Evolutionary conservation across 352 stramenopile genomes (phyloP).

Genomic region (Phytophthora litchii): DNA sequence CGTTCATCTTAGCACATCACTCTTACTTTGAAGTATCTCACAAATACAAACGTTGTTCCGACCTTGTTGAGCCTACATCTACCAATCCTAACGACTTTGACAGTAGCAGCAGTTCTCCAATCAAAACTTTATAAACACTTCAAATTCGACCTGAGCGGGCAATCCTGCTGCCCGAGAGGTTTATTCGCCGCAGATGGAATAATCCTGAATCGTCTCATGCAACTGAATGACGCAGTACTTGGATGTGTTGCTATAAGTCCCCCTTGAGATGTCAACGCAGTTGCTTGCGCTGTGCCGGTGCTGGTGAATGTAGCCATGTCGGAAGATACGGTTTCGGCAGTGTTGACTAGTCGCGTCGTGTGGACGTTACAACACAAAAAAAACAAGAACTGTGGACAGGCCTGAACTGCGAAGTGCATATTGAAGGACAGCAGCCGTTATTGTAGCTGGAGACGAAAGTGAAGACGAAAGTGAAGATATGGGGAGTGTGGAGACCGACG

Average conservation of each 20-base stretch:
- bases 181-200: too few relatives aligned
- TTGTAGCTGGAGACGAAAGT: not conserved
- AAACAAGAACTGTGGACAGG: constrained; percentile 1
- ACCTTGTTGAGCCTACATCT: too few relatives aligned
- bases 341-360: constrained; percentile 6
- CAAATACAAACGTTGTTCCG: too few relatives aligned
- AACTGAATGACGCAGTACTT: too few relatives aligned
- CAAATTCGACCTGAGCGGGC: too few relatives aligned
- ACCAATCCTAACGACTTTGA: too few relatives aligned
- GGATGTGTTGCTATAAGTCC: too few relatives aligned
- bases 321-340: constrained; percentile 17
- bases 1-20: too few relatives aligned
- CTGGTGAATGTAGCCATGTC: constrained; percentile 21
- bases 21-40: too few relatives aligned
- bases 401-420: not conserved
- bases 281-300: constrained; percentile 4
- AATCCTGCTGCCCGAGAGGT: too few relatives aligned
- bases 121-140: too few relatives aligned
- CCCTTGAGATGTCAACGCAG: not conserved
- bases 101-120: too few relatives aligned
- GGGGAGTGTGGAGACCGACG: constrained; percentile 8
- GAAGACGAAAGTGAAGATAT: not conserved
- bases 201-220: not conserved
- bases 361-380: constrained; percentile 10
- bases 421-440: constrained; percentile 3